These are phyloP conservation scores for Chlorella sorokiniana DNA, from an alignment of 139 green algal genomes.

Conservation along the genomic window DNA sequence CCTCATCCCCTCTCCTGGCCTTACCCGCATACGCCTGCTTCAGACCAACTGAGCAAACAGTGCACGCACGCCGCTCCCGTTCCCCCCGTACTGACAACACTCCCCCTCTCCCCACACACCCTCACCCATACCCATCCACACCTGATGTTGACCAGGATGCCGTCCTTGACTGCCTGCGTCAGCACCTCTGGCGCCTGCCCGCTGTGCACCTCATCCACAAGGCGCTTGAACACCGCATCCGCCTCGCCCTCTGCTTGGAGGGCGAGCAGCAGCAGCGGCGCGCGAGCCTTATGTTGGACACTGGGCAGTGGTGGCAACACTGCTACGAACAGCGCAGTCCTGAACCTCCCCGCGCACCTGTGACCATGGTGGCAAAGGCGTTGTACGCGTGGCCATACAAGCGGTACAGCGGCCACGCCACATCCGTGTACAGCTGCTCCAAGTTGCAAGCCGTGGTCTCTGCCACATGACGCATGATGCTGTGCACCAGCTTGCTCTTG, in stretches of 20 bases:
- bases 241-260: slow-evolving; percentile 38
- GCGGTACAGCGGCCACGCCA: slow-evolving; percentile 96
- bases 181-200: slow-evolving; percentile 60
- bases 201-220: slow-evolving; percentile 66
- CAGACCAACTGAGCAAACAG: too few relatives aligned
- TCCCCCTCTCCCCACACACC: background rate
- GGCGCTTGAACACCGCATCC: slow-evolving; percentile 66
- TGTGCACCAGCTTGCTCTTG: slow-evolving; percentile 98
- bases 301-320: too few relatives aligned
- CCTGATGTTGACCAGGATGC: slow-evolving; percentile 93
- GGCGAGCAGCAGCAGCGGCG: background rate
- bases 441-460: slow-evolving; percentile 80
- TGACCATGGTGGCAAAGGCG: slow-evolving; percentile 82
- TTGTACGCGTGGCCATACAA: slow-evolving; percentile 96
- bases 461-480: slow-evolving; percentile 97
- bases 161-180: slow-evolving; percentile 77
- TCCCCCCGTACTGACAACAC: background rate
- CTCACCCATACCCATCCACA: background rate
- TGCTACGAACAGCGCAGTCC: too few relatives aligned
- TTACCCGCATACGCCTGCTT: too few relatives aligned
- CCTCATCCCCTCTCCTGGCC: too few relatives aligned
- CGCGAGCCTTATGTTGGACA: too few relatives aligned
- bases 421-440: slow-evolving; percentile 84
- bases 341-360: too few relatives aligned
- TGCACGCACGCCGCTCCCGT: too few relatives aligned